Base-by-base conservation (phyloP, 495 filamentous ascomycete genomes). In the Cercophora sp. region DNA sequence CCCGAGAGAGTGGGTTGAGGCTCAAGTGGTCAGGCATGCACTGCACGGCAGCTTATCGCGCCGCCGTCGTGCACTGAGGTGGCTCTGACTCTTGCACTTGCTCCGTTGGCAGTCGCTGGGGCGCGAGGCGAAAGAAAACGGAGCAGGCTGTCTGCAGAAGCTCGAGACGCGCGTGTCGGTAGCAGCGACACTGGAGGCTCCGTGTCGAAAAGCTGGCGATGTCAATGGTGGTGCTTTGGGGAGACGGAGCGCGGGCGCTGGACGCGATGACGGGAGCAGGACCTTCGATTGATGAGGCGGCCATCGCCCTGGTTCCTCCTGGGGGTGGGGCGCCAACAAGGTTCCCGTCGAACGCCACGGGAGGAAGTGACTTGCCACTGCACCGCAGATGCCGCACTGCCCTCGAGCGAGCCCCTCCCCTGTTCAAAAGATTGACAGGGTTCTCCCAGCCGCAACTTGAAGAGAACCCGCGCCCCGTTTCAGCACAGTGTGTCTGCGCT, bases 1-100 rank as follows among this genome's bases (percentile, higher is more conserved):
- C 52, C 52, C 52, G 18, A 50, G 19, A 31, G 39, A 42, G 27
- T 41, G 52, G 47, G 16, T n/a, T 59, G 52, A 43, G 52, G 52
- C 52, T 55, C 52, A 49, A 47, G 31, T 26, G 31, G 26, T 26
- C 44, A 44, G 45, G 31, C 29, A 35, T 45, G 43, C 24, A 48
- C 48, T 23, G 50, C 29, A 27, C 29, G 36, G 37, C 48, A 51
- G n/a, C 8, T 32, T 36, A 48, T 32, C 46, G 35, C 25, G 11
- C 22, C 26, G 5, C 16, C 10, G 40, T 27, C 44, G 26, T 47
- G 44, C 44, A 27, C 44, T 15, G 44, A 39, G 36, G 36, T 39
- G 19, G n/a, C 34, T 11, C 34, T 16, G 19, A 16, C 34, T 37
- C 34, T 37, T n/a, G 13, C 4, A 8, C n/a, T 15, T 39, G 16